Conservation (phyloP, 2,329 filamentous ascomycete genomes). For the Ascomycota sp. region DNA sequence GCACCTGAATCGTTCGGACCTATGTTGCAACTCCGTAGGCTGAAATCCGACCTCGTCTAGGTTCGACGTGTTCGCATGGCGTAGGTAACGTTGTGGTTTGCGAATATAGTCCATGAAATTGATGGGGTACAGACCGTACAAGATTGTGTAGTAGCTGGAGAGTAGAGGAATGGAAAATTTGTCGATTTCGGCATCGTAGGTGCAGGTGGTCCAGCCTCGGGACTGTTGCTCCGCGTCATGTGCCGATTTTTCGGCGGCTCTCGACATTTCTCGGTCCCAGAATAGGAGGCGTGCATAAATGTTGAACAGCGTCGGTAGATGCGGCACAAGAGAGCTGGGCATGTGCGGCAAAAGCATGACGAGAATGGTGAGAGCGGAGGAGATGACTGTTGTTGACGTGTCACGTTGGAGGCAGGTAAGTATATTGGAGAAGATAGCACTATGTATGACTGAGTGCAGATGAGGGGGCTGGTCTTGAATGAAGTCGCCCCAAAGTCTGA, state of each 20-base stretch:
- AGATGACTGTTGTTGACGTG: conserved; percentile 55
- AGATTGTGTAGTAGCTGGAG: conserved; percentile 54
- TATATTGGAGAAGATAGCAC: conserved; percentile 46
- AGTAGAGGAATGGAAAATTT: conserved; percentile 43
- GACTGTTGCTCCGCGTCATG: conserved; percentile 15
- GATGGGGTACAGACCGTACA: conserved; percentile 65
- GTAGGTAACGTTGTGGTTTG: conserved; percentile 57
- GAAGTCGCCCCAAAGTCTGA: conserved; percentile 49
- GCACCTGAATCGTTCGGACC: conserved; percentile 52
- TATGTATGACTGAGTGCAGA: conserved; percentile 49
- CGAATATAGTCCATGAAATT: conserved; percentile 74
- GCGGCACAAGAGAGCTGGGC: conserved; percentile 44
- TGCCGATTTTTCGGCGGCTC: conserved; percentile 14
- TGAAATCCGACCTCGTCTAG: conserved; percentile 58
- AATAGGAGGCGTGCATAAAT: conserved; percentile 62
- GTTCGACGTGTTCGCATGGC: conserved; percentile 46
- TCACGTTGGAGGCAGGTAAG: conserved; percentile 55
- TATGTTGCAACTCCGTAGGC: conserved; percentile 50
- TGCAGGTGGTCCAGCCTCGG: conserved; percentile 38
- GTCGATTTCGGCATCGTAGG: conserved; percentile 38
- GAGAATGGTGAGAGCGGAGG: conserved; percentile 48
- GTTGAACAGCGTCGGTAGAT: conserved; percentile 54
- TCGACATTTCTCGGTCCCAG: conserved; percentile 39
- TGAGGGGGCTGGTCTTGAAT: conserved; percentile 59
- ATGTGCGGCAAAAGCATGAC: conserved; percentile 71